A percentile compares a stretch with the other conserved stretches of the same genome.
Conservation (phyloP, 2,329 filamentous ascomycete genomes). For the Elsinoe arachidis region DNA sequence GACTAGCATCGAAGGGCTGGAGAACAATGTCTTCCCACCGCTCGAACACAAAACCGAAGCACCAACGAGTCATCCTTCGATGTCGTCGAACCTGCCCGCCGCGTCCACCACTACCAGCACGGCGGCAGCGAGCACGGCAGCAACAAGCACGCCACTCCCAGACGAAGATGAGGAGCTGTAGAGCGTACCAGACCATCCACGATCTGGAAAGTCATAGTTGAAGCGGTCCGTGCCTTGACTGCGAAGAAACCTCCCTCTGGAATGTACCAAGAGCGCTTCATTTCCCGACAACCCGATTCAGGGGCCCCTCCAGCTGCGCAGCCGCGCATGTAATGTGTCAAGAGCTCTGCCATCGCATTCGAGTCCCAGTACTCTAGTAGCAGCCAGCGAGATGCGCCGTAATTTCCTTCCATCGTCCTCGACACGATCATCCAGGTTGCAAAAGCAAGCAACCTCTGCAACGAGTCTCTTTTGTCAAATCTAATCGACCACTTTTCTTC, state of each 20-base stretch:
- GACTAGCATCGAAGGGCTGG: conserved; percentile 44
- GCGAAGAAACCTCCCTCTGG: too few relatives aligned
- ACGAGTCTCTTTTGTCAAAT: conserved; percentile 10
- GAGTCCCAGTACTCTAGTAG: not conserved
- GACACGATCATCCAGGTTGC: not conserved
- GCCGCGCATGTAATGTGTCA: too few relatives aligned
- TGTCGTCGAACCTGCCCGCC: not conserved
- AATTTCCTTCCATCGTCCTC: not conserved
- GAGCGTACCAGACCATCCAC: not conserved
- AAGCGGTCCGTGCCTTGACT: too few relatives aligned
- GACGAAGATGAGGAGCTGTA: conserved; percentile 17
- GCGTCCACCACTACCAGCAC: conserved; percentile 8
- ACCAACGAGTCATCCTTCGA: conserved; percentile 1
- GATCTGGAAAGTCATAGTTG: not conserved
- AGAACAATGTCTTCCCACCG: conserved; percentile 19
- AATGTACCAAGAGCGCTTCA: too few relatives aligned
- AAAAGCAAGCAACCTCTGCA: not conserved
- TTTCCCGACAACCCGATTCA: too few relatives aligned
- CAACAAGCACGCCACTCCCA: not conserved
- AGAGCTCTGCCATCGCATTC: not conserved
- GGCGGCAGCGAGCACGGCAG: not conserved
- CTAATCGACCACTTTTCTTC: not conserved
- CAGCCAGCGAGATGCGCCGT: not conserved
- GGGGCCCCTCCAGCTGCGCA: too few relatives aligned
- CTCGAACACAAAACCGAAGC: conserved; percentile 1